Percentiles rank a stretch among this genome's conserved stretches.
Conservation (phyloP, 768 basidiomycete species). For the Lepiota subincarnata region DNA sequence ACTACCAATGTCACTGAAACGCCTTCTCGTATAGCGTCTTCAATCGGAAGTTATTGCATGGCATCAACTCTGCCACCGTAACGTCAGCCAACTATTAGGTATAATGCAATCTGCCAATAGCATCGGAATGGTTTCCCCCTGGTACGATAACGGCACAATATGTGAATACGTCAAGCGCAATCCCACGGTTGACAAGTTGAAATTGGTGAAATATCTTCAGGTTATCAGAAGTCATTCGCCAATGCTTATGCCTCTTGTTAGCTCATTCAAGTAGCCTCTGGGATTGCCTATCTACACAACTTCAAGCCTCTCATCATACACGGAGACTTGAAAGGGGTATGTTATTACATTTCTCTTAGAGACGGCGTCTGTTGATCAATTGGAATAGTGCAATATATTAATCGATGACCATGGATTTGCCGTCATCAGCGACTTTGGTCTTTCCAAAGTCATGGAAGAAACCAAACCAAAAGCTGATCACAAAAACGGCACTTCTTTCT, state of each 20-base stretch:
- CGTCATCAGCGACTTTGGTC: constrained; percentile 59
- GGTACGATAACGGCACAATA: constrained; percentile 59
- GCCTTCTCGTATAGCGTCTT: constrained; percentile 36
- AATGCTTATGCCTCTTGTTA: constrained; percentile 17
- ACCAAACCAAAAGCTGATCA: constrained; percentile 32
- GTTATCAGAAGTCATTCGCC: background rate
- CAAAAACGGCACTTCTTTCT: constrained; percentile 36
- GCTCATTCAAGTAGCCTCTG: constrained; percentile 54
- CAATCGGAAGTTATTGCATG: constrained; percentile 55
- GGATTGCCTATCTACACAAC: constrained; percentile 53
- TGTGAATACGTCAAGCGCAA: constrained; percentile 43
- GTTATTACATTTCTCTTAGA: constrained; percentile 12
- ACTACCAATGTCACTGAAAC: background rate
- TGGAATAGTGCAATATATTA: constrained; percentile 51
- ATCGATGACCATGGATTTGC: constrained; percentile 47
- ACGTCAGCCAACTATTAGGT: constrained; percentile 53
- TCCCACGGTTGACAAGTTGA: constrained; percentile 37
- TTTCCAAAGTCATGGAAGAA: constrained; percentile 55
- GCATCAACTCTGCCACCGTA: constrained; percentile 53
- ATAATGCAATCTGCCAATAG: constrained; percentile 46
- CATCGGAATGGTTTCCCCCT: constrained; percentile 62
- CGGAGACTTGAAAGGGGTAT: constrained; percentile 59
- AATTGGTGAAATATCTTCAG: constrained; percentile 31
- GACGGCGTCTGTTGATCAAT: background rate
- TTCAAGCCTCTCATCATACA: constrained; percentile 53